Percentiles rank a stretch among this genome's conserved stretches.
These are phyloP conservation scores for Groenewaldozyma tartarivorans DNA, from an alignment of 805 yeast genomes.

Conservation along the genomic window DNA sequence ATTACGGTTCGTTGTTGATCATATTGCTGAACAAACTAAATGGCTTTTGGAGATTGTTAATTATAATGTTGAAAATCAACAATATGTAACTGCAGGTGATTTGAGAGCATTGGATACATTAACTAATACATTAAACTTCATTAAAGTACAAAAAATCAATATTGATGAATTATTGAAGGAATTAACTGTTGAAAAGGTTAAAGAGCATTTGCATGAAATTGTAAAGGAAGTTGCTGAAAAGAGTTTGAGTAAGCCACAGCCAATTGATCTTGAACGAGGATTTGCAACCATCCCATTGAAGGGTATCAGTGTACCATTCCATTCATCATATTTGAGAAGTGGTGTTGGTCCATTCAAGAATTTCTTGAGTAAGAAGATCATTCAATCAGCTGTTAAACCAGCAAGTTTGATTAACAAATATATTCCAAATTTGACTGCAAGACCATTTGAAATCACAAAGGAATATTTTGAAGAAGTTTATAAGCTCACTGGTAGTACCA, in stretches of 20 bases:
- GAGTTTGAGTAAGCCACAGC: constrained; percentile 84
- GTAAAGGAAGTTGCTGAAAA: constrained; percentile 76
- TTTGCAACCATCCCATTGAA: constrained; percentile 96
- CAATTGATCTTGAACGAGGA: constrained; percentile 94
- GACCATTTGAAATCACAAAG: constrained; percentile 90
- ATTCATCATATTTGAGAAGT: constrained; percentile 92
- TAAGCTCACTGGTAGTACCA: constrained; percentile 80
- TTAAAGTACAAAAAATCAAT: constrained; percentile 91
- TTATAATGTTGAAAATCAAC: constrained; percentile 96
- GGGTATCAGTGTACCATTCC: constrained; percentile 99
- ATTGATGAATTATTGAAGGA: constrained; percentile 77
- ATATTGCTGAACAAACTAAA: constrained; percentile 69
- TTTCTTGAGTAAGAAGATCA: constrained; percentile 91
- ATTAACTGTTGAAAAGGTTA: constrained; percentile 79
- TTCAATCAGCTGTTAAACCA: constrained; percentile 91
- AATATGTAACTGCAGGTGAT: constrained; percentile 98
- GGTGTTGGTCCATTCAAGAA: constrained; percentile 99
- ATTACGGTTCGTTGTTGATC: constrained; percentile 85
- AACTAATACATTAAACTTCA: constrained; percentile 84
- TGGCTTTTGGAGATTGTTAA: constrained; percentile 98
- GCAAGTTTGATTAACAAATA: constrained; percentile 88
- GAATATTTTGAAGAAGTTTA: constrained; percentile 97
- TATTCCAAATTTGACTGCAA: constrained; percentile 97
- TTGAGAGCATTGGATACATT: constrained; percentile 88
- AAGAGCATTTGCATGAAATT: constrained; percentile 79